Evolutionary conservation across 2,329 filamentous ascomycete genomes (phyloP), one percentile per base, ranked within the genome.

Genomic region (Tympanopsis confertula): DNA sequence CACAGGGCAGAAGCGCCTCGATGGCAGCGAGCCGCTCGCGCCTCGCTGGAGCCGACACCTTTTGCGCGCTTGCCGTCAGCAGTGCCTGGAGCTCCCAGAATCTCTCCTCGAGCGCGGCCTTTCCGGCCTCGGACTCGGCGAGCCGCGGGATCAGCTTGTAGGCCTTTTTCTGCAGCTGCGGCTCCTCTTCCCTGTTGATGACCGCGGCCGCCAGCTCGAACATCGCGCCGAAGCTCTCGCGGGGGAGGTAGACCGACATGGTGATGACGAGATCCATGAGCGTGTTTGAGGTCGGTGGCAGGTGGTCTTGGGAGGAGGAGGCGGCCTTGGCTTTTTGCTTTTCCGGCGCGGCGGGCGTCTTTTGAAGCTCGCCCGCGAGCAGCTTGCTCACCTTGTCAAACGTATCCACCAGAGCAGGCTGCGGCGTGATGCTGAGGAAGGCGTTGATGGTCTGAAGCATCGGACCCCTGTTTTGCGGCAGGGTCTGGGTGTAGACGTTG

Each of bases 221-320:
- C 2, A 98, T 72, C 4, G 81, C 72, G 14, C 72, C 69, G 47
- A 94, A 95, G 58, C 86, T 93, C 39, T 88, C 78, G 28, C 87
- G 71, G 2, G 91, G 88, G 5, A 98, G 73, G 53, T 98, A 94
- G 13, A 88, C 80, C 1, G 91, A 88, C 61, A 98, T 94, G 4
- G 91, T 94, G 50, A 96, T 94, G 47, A 98, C 78, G 24, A 98
- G 71, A 53, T 98, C 91, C 80, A 98, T 94, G 19, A 98, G 69
- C 1, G 89, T 96, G 59, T 96, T 89, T 38, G 82, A 85, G 38
- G 86, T 94, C 14, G 89, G 89, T 12, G 91, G 91, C 77, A 94
- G 86, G 37, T 73, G 65, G 36, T 58, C 44, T 46, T 66, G 70
- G 42, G 68, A 62, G 38, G 69, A 63, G 45, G 74, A 72, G 46